Base-by-base conservation (phyloP, 768 basidiomycete species). In the Lentinula boryana region DNA sequence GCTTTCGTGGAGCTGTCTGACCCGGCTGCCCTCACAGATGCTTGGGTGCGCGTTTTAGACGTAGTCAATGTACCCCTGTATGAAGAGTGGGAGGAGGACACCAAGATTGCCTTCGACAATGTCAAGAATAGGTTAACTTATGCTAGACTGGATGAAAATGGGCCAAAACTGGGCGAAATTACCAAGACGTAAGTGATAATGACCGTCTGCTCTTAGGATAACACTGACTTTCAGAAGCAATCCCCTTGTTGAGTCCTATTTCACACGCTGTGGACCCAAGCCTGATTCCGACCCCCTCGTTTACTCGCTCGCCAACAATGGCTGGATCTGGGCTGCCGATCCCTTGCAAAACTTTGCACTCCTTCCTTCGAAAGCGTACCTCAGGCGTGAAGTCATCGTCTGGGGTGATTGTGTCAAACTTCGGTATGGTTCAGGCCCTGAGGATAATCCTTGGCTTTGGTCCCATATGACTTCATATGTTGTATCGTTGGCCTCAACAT, bases 331-430 rank as follows among this genome's bases (percentile, higher is more conserved):
- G 96, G 77, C 88, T 64, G 95, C 96, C 2, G 88, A 99, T 69
- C 96, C 97, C 0, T 81, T 98, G 15, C 81, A 87, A 64, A 98
- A 98, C 75, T 99, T 99, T 75, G 97, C 96, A 7, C 82, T 91
- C 13, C 83, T 84, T 31, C 90, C 90, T 0, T 98, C 96, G 23
- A 97, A 95, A 71, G 91, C 94, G 0, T 99, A 98, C 74, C 80
- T 98, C 49, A 88, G 94, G 23, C 89, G 97, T 53, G 93, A 98
- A 72, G 94, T 99, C 58, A 98, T 98, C 66, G 93, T 88, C 27
- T 99, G 97, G 97, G 87, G 88, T 48, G 97, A 99, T 72, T 98
- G 97, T 69, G 97, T 99, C 69, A 99, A 99, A 70, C 82, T 98
- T 48, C 93, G 97, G 36, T 99, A 97, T 68, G 97, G 97, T 2